Base-by-base conservation (phyloP, 1,284 basidiomycete species). In the Tilletia horrida region DNA sequence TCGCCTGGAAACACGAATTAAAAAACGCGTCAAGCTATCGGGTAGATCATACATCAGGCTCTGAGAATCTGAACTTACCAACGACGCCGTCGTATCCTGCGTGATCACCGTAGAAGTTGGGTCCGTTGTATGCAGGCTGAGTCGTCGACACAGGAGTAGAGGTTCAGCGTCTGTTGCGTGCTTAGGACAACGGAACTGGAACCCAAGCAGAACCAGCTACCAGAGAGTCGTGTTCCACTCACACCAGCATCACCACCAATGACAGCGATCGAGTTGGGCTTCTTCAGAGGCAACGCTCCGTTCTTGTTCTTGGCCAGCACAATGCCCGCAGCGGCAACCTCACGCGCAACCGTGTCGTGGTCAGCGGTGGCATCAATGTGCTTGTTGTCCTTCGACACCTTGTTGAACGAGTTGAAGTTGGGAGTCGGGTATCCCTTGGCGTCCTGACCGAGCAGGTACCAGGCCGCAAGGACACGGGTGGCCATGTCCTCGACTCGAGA, bases 291-390 rank as follows among this genome's bases (percentile, higher is more conserved):
- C 0, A 92, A 83, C 1, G 84, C 82, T 2, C 82, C 81, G 50
- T 85, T 84, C 1, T 76, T 78, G 80, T 92, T 92, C 84, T 91
- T 91, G 63, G 92, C 84, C 27, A 93, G 83, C 7, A 91, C 88
- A 1, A 87, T 88, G 0, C 88, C 88, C 0, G 89, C 87, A 0
- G 85, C 86, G n/a, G 89, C 91, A 40, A 93, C 88, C 77, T 89
- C 85, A 35, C 90, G 85, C 11, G 92, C 88, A 42, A 74, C 71
- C 75, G 86, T 84, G 78, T 84, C 85, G 75, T 93, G 91, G 75
- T 91, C 87, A n/a, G 82, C 86, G 77, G 90, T 88, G 0, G 91
- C 91, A 74, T 91, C 84, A 44, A 89, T 84, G 70, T 88, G 88
- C 64, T 85, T 82, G 82, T 91, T 85, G 48, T 27, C 47, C 18